Evolutionary conservation across 345 rosid species (phyloP).

Genomic region (Lagerstroemia speciosa): DNA sequence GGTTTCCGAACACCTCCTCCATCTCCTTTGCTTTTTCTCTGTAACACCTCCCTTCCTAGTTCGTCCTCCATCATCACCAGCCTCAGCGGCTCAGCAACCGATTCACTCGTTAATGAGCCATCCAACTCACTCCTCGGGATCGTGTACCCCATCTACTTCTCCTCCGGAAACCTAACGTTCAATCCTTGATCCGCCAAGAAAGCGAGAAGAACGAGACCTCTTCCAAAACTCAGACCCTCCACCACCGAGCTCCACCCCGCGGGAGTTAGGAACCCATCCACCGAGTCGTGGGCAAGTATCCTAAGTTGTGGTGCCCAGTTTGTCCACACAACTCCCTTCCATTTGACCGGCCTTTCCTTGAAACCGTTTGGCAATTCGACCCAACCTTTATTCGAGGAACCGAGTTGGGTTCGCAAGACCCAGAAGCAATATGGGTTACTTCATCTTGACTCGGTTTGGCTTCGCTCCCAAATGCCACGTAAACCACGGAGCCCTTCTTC

Average conservation of each 20-base stretch:
- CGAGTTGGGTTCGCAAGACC: conserved; percentile 20
- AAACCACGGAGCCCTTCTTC: too few relatives aligned
- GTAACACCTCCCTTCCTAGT: conserved; percentile 23
- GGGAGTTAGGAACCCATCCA: conserved; percentile 30
- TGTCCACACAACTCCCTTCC: conserved; percentile 26
- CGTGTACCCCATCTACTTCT: conserved; percentile 14
- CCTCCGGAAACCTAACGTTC: conserved; percentile 20
- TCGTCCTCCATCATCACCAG: conserved; percentile 26
- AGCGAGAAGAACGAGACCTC: conserved; percentile 9
- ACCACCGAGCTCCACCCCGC: conserved; percentile 23
- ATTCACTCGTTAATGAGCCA: too few relatives aligned
- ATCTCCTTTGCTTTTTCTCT: conserved; percentile 29
- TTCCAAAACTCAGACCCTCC: conserved; percentile 20
- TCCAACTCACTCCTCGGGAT: conserved; percentile 18
- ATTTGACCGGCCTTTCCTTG: conserved; percentile 18
- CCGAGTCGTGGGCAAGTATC: conserved; percentile 26
- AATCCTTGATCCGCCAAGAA: conserved; percentile 21
- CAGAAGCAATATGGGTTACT: conserved; percentile 27
- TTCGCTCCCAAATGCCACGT: conserved; percentile 38
- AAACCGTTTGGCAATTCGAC: conserved; percentile 25
- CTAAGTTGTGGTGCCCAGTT: conserved; percentile 38
- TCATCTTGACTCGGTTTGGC: conserved; percentile 25
- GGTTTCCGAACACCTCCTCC: conserved; percentile 12
- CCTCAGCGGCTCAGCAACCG: conserved; percentile 22
- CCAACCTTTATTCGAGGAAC: conserved; percentile 15